These are phyloP conservation scores for Leccinum disarticulatum DNA, from an alignment of 768 basidiomycete species.

Conservation along the genomic window DNA sequence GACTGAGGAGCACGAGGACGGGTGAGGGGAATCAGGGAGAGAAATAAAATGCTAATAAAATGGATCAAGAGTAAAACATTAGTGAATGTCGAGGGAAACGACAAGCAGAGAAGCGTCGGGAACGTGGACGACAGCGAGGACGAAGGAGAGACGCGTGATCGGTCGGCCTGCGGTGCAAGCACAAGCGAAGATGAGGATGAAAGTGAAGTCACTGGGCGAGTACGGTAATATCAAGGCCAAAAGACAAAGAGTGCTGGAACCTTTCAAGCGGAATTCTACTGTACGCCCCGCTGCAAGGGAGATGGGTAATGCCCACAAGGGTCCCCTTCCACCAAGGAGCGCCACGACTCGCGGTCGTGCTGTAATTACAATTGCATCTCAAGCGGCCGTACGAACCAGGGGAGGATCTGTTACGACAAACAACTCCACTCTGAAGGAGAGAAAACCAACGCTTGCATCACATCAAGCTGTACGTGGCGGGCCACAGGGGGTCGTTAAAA, in stretches of 20 bases:
- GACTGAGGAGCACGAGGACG: conserved; percentile 31
- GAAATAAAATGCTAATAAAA: conserved; percentile 1
- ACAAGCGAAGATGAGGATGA: conserved; percentile 27
- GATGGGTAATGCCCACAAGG: conserved; percentile 16
- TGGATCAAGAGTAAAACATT: conserved; percentile 14
- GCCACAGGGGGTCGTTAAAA: conserved; percentile 19
- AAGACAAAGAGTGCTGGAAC: conserved; percentile 28
- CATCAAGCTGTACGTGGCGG: conserved; percentile 14
- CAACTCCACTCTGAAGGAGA: conserved; percentile 14
- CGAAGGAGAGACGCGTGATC: conserved; percentile 16
- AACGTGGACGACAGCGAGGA: conserved; percentile 24
- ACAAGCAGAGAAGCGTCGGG: conserved; percentile 13
- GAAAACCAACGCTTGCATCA: conserved; percentile 7
- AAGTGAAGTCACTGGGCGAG: conserved; percentile 8
- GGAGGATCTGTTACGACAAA: conserved; percentile 10
- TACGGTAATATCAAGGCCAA: conserved; percentile 17
- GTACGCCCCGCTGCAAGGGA: conserved; percentile 25
- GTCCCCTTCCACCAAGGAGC: conserved; percentile 14
- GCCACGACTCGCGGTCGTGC: conserved; percentile 10
- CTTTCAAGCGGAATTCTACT: conserved; percentile 25
- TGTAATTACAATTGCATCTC: conserved; percentile 11
- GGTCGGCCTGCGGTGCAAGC: conserved; percentile 24
- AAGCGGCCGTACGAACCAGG: conserved; percentile 11
- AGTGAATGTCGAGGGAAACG: conserved; percentile 11
- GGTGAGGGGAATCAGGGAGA: conserved; percentile 19